Percentiles rank a stretch among this genome's conserved stretches.
phyloP scores from a whole-genome alignment of 331 rosid species.

The Malus hybrid region DNA sequence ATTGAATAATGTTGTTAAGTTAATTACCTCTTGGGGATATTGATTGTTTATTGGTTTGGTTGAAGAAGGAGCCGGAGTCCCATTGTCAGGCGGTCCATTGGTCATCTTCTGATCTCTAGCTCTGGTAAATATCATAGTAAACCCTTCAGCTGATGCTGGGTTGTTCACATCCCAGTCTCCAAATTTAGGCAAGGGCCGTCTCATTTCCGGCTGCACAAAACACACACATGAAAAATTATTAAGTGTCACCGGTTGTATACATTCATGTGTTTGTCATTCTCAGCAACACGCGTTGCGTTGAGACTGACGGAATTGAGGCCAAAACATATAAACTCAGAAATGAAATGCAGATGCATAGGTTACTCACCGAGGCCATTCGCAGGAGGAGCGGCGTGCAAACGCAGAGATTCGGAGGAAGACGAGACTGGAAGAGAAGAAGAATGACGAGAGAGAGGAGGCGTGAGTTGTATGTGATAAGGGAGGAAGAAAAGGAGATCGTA shows the following conservation, averaged over 20 bases:
- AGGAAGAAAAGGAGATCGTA: not conserved
- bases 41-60: conserved; percentile 8
- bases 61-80: not conserved
- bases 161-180: conserved; percentile 75
- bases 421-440: not conserved
- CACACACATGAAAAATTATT: too few relatives aligned
- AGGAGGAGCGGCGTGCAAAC: not conserved
- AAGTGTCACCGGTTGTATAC: too few relatives aligned
- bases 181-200: conserved; percentile 55
- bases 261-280: too few relatives aligned
- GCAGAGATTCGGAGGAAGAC: not conserved
- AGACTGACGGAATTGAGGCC: not conserved
- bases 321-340: not conserved
- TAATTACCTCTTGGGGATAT: conserved; percentile 21
- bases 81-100: conserved; percentile 1
- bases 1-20: not conserved
- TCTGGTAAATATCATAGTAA: conserved; percentile 55
- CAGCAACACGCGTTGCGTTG: not conserved
- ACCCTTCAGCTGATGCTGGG: conserved; percentile 62
- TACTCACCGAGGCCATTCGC: not conserved
- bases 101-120: conserved; percentile 61
- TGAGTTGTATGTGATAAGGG: not conserved
- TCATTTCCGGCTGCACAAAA: conserved; percentile 23
- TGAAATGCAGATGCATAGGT: not conserved
- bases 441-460: not conserved